Percentiles rank a stretch among this genome's conserved stretches.
Conservation (phyloP, 2,329 filamentous ascomycete genomes). For the Aureobasidium leucospermi region DNA sequence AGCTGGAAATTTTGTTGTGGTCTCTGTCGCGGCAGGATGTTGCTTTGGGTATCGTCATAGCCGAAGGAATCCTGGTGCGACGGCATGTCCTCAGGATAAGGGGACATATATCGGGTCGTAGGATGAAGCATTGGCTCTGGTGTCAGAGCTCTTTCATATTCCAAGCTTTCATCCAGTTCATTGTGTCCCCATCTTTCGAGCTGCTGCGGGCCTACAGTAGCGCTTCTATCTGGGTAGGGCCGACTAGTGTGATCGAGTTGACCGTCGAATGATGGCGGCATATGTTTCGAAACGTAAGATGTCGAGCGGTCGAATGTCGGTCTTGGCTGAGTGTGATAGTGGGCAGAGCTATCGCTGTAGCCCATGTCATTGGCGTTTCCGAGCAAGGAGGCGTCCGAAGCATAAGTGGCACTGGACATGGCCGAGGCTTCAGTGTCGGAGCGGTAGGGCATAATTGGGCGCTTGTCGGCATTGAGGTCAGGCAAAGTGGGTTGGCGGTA, state of each 20-base stretch:
- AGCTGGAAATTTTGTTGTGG: slow-evolving; percentile 11
- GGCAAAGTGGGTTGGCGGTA: background rate
- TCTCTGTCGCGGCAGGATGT: background rate
- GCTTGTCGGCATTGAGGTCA: slow-evolving; percentile 10
- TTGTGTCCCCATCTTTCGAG: background rate
- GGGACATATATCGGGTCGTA: background rate
- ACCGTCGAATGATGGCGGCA: background rate
- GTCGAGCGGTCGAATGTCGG: slow-evolving; percentile 14
- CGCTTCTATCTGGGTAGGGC: slow-evolving; percentile 2
- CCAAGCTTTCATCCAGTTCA: background rate
- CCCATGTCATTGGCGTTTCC: slow-evolving; percentile 56
- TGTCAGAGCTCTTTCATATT: background rate
- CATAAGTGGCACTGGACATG: slow-evolving; percentile 49
- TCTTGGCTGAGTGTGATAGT: background rate
- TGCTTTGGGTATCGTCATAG: background rate
- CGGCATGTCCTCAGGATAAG: background rate
- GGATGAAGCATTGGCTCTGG: background rate
- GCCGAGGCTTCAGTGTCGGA: slow-evolving; percentile 50
- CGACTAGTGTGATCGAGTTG: background rate
- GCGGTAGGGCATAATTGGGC: slow-evolving; percentile 31
- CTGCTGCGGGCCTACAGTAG: slow-evolving; percentile 10
- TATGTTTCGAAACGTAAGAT: slow-evolving; percentile 9
- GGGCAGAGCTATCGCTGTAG: slow-evolving; percentile 14
- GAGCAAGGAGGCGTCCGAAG: slow-evolving; percentile 57
- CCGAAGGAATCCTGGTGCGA: background rate